Conservation (phyloP, 1,284 basidiomycete genomes). For the Puccinia brachypodii region DNA sequence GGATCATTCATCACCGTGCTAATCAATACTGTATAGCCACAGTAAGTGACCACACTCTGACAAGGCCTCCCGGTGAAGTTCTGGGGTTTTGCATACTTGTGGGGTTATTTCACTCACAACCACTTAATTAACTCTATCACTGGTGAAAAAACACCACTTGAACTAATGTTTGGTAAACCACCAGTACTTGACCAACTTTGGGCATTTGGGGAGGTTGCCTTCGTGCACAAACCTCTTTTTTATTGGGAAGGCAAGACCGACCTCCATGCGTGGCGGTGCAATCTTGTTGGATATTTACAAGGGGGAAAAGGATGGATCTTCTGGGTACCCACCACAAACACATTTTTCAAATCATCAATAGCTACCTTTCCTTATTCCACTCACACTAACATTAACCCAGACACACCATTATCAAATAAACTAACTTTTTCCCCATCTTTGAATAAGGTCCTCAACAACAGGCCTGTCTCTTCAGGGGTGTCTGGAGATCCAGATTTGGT, state of each 20-base stretch:
- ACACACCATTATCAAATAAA: background rate
- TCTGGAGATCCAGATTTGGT: too few relatives aligned
- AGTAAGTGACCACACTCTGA: too few relatives aligned
- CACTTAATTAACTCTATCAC: conserved; percentile 8
- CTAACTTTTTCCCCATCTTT: background rate
- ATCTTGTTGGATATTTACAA: conserved; percentile 1
- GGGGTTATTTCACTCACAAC: too few relatives aligned
- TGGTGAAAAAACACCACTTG: conserved; percentile 1
- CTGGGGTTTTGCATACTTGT: too few relatives aligned
- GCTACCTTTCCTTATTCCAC: background rate
- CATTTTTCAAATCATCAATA: background rate
- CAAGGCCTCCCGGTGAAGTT: too few relatives aligned
- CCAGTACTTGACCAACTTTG: background rate
- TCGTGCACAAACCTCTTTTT: background rate
- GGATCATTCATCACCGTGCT: too few relatives aligned
- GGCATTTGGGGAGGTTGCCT: conserved; percentile 6
- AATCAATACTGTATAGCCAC: too few relatives aligned
- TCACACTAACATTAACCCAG: background rate
- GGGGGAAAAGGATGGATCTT: conserved; percentile 23
- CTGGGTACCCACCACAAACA: background rate
- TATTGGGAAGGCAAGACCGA: background rate
- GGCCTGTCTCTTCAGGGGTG: too few relatives aligned
- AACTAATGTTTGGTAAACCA: background rate
- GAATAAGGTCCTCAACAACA: background rate
- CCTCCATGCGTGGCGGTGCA: background rate